These are phyloP conservation scores for Penicillium sp. DNA, from an alignment of 2,329 filamentous ascomycete genomes.

Conservation along the genomic window DNA sequence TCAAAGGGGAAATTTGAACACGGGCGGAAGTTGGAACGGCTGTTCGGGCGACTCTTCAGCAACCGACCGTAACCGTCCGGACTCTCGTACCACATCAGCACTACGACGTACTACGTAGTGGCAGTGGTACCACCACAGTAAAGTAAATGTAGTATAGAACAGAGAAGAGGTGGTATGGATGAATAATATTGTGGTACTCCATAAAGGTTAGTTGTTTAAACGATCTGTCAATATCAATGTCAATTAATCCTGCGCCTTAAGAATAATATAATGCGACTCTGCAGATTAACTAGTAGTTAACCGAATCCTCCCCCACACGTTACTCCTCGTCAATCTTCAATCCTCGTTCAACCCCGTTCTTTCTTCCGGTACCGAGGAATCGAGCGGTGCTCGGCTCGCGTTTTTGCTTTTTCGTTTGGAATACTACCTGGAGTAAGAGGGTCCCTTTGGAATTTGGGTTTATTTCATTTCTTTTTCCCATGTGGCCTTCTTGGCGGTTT, in stretches of 20 bases:
- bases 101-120: not conserved
- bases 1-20: conserved; percentile 22
- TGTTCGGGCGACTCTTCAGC: not conserved
- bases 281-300: too few species aligned
- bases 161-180: not conserved
- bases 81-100: not conserved
- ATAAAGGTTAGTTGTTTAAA: too few species aligned
- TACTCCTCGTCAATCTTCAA: not conserved
- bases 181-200: not conserved
- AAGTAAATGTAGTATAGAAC: not conserved
- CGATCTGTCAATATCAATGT: too few species aligned
- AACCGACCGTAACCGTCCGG: not conserved
- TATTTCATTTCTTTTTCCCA: not conserved
- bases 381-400: not conserved
- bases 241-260: too few species aligned
- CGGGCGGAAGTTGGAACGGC: not conserved
- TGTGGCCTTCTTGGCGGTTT: not conserved
- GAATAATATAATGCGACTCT: too few species aligned
- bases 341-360: not conserved
- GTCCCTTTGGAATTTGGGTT: not conserved
- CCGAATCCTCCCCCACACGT: not conserved
- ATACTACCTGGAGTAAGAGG: not conserved
- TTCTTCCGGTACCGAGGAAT: not conserved
- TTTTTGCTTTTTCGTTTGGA: not conserved
- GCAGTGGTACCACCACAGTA: not conserved